Conservation (phyloP, 169 alveolate species). For the Cryptosporidium meleagridis region DNA sequence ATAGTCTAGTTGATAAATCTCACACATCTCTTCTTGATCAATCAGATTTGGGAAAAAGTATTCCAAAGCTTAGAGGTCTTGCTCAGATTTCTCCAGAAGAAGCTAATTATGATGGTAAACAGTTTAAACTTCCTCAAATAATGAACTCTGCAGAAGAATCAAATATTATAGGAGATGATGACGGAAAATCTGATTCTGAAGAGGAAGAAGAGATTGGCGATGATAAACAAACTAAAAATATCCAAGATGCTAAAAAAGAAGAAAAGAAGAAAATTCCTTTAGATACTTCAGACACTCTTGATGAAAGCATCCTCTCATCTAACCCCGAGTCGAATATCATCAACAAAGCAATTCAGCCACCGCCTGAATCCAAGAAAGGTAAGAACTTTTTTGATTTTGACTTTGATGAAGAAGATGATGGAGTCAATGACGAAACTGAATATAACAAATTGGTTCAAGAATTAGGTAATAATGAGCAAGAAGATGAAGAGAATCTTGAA, state of each 20-base stretch:
- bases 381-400: conserved; percentile 18
- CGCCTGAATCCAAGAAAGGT: not conserved
- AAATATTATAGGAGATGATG: conserved; percentile 1
- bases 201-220: not conserved
- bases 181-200: not conserved
- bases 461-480: not conserved
- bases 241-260: not conserved
- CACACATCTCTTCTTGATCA: conserved; percentile 68
- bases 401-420: conserved; percentile 26
- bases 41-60: conserved; percentile 67
- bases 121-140: conserved; percentile 49
- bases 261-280: not conserved
- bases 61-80: conserved; percentile 54
- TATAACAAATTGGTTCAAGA: not conserved
- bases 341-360: not conserved
- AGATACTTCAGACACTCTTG: not conserved
- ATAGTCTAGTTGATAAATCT: conserved; percentile 25
- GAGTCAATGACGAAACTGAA: not conserved
- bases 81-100: conserved; percentile 40
- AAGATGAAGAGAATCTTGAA: not conserved
- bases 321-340: not conserved
- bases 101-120: conserved; percentile 25
- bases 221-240: not conserved
- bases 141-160: conserved; percentile 19
- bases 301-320: not conserved